A percentile compares a stretch with the other conserved stretches of the same genome.
phyloP scores from a whole-genome alignment of 331 rosid species.

The Quercus phellos region DNA sequence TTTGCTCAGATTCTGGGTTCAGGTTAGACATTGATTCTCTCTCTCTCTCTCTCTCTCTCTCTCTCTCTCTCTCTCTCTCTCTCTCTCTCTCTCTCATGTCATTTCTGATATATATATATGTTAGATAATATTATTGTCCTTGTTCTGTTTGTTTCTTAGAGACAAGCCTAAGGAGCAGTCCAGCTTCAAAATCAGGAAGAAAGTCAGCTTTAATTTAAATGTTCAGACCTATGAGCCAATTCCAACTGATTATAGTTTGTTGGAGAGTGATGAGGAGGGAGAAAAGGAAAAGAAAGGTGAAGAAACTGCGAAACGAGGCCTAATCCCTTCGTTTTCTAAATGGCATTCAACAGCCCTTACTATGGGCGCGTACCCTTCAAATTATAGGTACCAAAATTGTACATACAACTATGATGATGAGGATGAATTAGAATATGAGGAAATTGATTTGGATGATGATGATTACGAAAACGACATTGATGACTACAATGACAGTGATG shows the following conservation, averaged over 20 bases:
- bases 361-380: slow-evolving; percentile 35
- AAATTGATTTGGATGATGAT: slow-evolving; percentile 50
- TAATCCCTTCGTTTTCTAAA: slow-evolving; percentile 20
- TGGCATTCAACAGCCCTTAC: slow-evolving; percentile 25
- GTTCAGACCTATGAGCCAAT: slow-evolving; percentile 74
- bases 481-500: slow-evolving; percentile 16
- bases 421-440: slow-evolving; percentile 46
- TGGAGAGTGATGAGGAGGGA: slow-evolving; percentile 48
- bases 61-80: not conserved
- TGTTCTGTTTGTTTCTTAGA: slow-evolving; percentile 30
- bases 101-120: not conserved
- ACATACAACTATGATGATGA: slow-evolving; percentile 53
- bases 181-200: slow-evolving; percentile 55
- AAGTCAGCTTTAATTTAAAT: slow-evolving; percentile 83
- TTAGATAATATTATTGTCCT: not conserved
- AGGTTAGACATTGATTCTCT: slow-evolving; percentile 36
- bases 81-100: not conserved
- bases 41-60: not conserved
- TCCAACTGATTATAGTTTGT: slow-evolving; percentile 37
- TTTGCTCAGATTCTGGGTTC: slow-evolving; percentile 24
- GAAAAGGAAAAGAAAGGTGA: slow-evolving; percentile 21
- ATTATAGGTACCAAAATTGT: slow-evolving; percentile 72
- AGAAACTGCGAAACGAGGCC: slow-evolving; percentile 19
- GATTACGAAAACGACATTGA: slow-evolving; percentile 29
- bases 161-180: slow-evolving; percentile 49